These are phyloP conservation scores for Gossypium trilobum DNA, from an alignment of 441 rosid genomes.

Conservation along the genomic window DNA sequence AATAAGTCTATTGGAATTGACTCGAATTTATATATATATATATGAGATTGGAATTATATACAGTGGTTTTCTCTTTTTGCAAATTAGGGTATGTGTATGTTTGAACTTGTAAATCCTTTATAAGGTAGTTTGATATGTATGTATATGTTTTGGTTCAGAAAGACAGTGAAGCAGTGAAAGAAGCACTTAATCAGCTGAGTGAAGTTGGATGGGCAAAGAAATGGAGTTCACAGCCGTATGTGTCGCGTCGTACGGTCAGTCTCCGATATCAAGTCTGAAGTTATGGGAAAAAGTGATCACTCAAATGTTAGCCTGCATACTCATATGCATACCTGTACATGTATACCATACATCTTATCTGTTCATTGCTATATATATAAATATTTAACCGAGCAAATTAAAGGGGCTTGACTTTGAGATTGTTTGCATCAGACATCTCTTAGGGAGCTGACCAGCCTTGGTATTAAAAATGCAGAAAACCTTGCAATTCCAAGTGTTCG, in stretches of 20 bases:
- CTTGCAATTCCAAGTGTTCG: constrained; percentile 90
- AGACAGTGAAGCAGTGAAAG: constrained; percentile 72
- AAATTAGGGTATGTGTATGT: too few species aligned
- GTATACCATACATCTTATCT: not conserved
- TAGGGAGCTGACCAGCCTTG: constrained; percentile 66
- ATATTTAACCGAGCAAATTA: not conserved
- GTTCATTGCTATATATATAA: not conserved
- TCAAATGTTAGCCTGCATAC: constrained; percentile 10
- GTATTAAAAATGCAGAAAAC: constrained; percentile 75
- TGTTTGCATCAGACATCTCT: constrained; percentile 55
- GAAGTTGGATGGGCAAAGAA: constrained; percentile 79
- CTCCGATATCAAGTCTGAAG: constrained; percentile 17
- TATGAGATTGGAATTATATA: too few species aligned
- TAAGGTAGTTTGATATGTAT: not conserved
- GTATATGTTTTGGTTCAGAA: constrained; percentile 36
- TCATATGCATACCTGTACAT: constrained; percentile 17
- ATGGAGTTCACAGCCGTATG: constrained; percentile 90
- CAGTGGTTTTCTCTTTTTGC: too few species aligned
- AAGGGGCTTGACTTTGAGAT: not conserved
- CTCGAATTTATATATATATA: too few species aligned
- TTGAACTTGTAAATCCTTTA: too few species aligned
- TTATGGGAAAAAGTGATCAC: constrained; percentile 17
- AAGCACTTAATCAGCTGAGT: constrained; percentile 55
- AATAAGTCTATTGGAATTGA: too few species aligned
- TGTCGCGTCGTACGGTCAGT: constrained; percentile 91